Evolutionary conservation across 306 rosid species (phyloP), one percentile per base, ranked within the genome.

Genomic region (Castanospermum australe): DNA sequence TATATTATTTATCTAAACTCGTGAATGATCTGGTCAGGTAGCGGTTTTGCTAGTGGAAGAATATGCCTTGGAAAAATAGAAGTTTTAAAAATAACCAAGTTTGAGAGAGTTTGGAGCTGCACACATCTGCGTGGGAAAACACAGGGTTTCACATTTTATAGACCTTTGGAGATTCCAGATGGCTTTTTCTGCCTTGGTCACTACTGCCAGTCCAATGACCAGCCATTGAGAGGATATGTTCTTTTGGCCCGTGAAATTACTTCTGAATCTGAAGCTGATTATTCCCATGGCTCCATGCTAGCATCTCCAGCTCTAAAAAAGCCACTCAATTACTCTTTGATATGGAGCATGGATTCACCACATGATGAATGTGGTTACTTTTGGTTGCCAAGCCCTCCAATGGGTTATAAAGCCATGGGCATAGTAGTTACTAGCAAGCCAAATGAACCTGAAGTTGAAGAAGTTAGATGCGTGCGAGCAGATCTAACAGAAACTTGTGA

Each of bases 341-440:
- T 95, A 6, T 95, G 99, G 92, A 90, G 86, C 67, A 41, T 80
- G 14, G 97, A 93, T 22, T 88, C 86, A 20, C 33, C 44, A 21
- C 81, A 78, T 73, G 86, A 77, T 76, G 91, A 82, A 45, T 82
- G 85, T 82, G 97, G 88, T 72, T 92, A 86, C 87, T 83, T 92
- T 73, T 95, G 99, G 99, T 80, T 76, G 80, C 98, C 99, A 77
- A 95, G 86, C 50, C 91, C 99, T 59, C 94, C 99, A 15, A 62
- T 8, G 42, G 98, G 99, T 30, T 95, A 95, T 60, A 88, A 82
- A 81, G 92, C 97, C 78, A 70, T 91, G 91, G 99, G 99, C 6
- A 56, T 88, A 80, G 79, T 90, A 32, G 93, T 95, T 73, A 92
- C 92, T 35, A 75, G 82, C 72, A 61, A 44, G 47, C 83, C 86